Evolutionary conservation across 495 filamentous ascomycete species (phyloP).

Genomic region (Pseudoneurospora amorphoporcata): DNA sequence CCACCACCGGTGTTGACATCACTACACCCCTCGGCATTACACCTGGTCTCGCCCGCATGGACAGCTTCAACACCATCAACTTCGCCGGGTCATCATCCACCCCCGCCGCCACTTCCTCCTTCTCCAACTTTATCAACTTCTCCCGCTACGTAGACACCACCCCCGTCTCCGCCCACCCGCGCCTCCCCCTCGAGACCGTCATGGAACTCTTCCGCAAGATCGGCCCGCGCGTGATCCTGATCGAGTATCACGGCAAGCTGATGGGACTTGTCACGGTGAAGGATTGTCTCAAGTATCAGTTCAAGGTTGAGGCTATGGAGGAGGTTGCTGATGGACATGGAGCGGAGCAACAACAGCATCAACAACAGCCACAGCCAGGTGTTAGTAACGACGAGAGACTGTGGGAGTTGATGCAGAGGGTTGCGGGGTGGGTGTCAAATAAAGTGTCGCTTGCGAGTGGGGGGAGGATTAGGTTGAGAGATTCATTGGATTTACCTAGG

Average conservation of each 20-base stretch:
- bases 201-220: slow-evolving; percentile 99
- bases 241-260: slow-evolving; percentile 79
- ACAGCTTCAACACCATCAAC: not conserved
- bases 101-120: slow-evolving; percentile 30
- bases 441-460: slow-evolving; percentile 37
- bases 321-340: slow-evolving; percentile 24
- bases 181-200: slow-evolving; percentile 87
- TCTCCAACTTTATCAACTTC: slow-evolving; percentile 64
- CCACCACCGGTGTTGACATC: slow-evolving; percentile 18
- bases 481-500: slow-evolving; percentile 21
- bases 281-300: slow-evolving; percentile 95
- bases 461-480: slow-evolving; percentile 37
- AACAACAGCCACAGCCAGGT: slow-evolving; percentile 26
- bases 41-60: slow-evolving; percentile 27
- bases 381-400: slow-evolving; percentile 49
- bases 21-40: slow-evolving; percentile 42
- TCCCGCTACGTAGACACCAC: slow-evolving; percentile 82
- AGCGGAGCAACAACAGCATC: slow-evolving; percentile 38
- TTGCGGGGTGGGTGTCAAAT: slow-evolving; percentile 46
- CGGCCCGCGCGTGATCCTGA: slow-evolving; percentile 84
- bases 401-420: slow-evolving; percentile 52
- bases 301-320: slow-evolving; percentile 88
- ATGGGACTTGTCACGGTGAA: slow-evolving; percentile 88
- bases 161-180: slow-evolving; percentile 82
- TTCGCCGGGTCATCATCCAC: slow-evolving; percentile 8